Evolutionary conservation across 257 asterid species (phyloP), one percentile per base, ranked within the genome.

Genomic region (Echium plantagineum): DNA sequence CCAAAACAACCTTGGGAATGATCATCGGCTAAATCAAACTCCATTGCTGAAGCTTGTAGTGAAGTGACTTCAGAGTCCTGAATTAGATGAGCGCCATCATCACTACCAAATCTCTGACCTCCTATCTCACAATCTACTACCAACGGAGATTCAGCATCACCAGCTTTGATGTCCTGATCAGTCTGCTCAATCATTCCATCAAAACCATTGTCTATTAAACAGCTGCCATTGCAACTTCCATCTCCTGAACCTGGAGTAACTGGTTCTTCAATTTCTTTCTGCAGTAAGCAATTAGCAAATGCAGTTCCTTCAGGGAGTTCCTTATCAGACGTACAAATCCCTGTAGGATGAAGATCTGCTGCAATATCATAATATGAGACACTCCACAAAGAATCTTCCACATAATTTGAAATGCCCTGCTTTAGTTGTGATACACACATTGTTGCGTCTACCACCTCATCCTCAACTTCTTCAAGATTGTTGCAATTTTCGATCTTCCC

Each of bases 161-260:
- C 72, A 63, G 57, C 56, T 60, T 61, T 78, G 55, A 24, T n/a
- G 53, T 28, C 61, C 49, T 63, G 76, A 69, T 56, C 69, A 19
- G 67, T 54, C 15, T 53, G 52, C 64, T 69, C 77, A 19, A 59
- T 63, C 57, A 30, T 57, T 61, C 65, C 65, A 58, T 31, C 71
- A 68, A 30, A 70, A 63, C 9, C 65, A 59, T 68, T 77, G 35
- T 70, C 69, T 52, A 63, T 67, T 56, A 78, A 67, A 75, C 78
- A 71, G 75, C 72, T 77, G 63, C 65, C 85, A 18, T 51, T 71
- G 48, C 71, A 73, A 47, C 31, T 56, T 61, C 57, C 83, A 66
- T 65, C 67, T 62, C 66, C 78, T 53, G 66, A 65, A 52, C 56
- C 46, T 21, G 57, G 61, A 67, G 55, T 52, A 48, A 63, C 59